phyloP scores from a whole-genome alignment of 2,329 filamentous ascomycete genomes.

The Calonectria hawksworthii region DNA sequence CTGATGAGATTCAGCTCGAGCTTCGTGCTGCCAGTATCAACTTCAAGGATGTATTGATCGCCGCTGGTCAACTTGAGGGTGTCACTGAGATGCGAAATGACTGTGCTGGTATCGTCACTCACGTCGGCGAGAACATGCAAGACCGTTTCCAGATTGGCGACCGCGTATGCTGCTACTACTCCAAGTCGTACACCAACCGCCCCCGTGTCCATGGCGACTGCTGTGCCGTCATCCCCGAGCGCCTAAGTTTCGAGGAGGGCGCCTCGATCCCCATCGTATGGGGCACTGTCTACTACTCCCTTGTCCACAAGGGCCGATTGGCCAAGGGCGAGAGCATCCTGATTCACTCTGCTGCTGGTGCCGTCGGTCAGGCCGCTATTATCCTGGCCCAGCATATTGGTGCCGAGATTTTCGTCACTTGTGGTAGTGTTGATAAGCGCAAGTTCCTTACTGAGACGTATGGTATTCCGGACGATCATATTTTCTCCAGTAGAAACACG shows the following conservation, averaged over 20 bases:
- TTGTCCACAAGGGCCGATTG: conserved; percentile 14
- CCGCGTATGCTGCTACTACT: conserved; percentile 17
- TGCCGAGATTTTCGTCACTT: conserved; percentile 19
- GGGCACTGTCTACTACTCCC: conserved; percentile 25
- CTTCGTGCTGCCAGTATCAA: conserved; percentile 16
- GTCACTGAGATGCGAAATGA: conserved; percentile 16
- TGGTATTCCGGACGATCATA: conserved; percentile 21
- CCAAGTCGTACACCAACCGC: conserved; percentile 4
- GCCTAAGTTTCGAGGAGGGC: conserved; percentile 23
- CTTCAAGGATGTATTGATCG: conserved; percentile 19
- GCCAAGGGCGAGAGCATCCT: conserved; percentile 31
- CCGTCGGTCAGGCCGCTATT: conserved; percentile 21
- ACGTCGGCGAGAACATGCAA: conserved; percentile 16
- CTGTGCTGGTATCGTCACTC: conserved; percentile 19
- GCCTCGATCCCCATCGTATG: conserved; percentile 26
- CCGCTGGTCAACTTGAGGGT: conserved; percentile 2
- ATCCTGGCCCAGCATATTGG: conserved; percentile 17
- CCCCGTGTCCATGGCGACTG: conserved; percentile 14
- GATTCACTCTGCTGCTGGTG: conserved; percentile 24
- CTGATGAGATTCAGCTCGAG: conserved; percentile 19
- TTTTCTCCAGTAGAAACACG: conserved; percentile 19
- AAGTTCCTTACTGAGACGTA: conserved; percentile 18
- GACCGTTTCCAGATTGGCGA: conserved; percentile 12
- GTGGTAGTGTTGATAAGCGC: conserved; percentile 12
- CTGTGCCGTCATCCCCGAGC: conserved; percentile 14